Conservation (phyloP, 768 basidiomycete genomes). For the Hebeloma cylindrosporum region DNA sequence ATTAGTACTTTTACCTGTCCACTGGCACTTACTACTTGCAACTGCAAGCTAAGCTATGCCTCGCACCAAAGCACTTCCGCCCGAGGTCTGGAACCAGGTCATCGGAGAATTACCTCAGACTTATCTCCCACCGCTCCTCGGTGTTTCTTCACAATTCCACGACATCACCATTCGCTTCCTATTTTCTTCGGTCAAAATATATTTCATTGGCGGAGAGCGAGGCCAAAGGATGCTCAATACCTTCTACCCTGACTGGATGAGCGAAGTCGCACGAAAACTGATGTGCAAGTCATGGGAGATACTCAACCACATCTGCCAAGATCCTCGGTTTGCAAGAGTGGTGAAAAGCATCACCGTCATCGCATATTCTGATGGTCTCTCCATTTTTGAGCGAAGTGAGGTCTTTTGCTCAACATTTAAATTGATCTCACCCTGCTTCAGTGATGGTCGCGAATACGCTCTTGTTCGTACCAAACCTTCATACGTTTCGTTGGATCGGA, state of each 20-base stretch:
- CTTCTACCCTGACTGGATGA: constrained; percentile 25
- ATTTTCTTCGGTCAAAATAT: constrained; percentile 38
- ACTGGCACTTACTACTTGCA: too few relatives aligned
- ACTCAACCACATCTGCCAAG: constrained; percentile 35
- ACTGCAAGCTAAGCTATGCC: too few relatives aligned
- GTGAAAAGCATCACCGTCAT: constrained; percentile 39
- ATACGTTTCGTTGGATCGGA: constrained; percentile 40
- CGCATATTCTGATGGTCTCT: constrained; percentile 34
- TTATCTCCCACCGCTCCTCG: constrained; percentile 27
- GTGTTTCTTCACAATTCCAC: constrained; percentile 38
- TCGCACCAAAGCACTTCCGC: too few relatives aligned
- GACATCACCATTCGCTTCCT: constrained; percentile 33
- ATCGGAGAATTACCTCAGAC: constrained; percentile 29
- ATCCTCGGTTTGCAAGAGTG: constrained; percentile 32
- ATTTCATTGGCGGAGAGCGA: constrained; percentile 32
- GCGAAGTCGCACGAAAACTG: constrained; percentile 29
- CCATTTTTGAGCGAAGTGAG: constrained; percentile 38
- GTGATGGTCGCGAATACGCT: constrained; percentile 38
- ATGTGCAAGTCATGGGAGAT: constrained; percentile 41
- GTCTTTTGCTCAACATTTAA: background rate
- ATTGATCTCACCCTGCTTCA: constrained; percentile 13
- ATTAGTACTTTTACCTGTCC: too few relatives aligned
- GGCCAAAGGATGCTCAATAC: constrained; percentile 33
- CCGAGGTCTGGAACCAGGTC: constrained; percentile 40
- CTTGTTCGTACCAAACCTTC: constrained; percentile 30